phyloP scores from a whole-genome alignment of 2,329 filamentous ascomycete genomes.

The Zasmidium cellare region DNA sequence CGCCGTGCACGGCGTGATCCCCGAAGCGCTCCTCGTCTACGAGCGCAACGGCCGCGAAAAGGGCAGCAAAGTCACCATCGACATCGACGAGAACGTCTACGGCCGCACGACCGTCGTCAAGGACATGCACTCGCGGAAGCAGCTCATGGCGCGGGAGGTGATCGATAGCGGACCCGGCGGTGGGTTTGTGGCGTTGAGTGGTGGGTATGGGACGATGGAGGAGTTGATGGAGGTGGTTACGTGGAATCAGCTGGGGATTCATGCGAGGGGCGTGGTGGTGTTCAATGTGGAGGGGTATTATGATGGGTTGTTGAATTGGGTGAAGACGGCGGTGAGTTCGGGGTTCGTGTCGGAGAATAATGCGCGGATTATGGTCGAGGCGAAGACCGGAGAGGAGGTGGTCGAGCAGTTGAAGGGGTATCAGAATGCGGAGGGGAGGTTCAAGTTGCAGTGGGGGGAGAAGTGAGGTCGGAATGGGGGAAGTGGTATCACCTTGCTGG shows the following conservation, averaged over 20 bases:
- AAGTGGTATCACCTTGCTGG: background rate
- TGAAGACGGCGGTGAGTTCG: slow-evolving; percentile 69
- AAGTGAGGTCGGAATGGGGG: slow-evolving; percentile 45
- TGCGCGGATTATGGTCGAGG: slow-evolving; percentile 75
- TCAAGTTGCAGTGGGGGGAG: slow-evolving; percentile 78
- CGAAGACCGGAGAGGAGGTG: slow-evolving; percentile 69
- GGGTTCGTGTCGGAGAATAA: slow-evolving; percentile 76
- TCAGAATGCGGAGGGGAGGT: slow-evolving; percentile 70
- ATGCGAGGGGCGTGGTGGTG: slow-evolving; percentile 74
- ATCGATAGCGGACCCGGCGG: slow-evolving; percentile 76
- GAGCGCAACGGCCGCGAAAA: slow-evolving; percentile 17
- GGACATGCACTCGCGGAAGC: slow-evolving; percentile 96
- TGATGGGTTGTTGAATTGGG: slow-evolving; percentile 82
- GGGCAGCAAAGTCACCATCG: slow-evolving; percentile 35
- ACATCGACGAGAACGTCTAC: slow-evolving; percentile 67
- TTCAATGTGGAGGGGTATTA: slow-evolving; percentile 91
- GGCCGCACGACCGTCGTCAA: slow-evolving; percentile 84
- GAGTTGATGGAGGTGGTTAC: slow-evolving; percentile 89
- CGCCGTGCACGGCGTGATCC: slow-evolving; percentile 91
- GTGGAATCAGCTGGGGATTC: slow-evolving; percentile 95
- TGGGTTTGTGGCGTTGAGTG: slow-evolving; percentile 85
- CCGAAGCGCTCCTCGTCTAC: slow-evolving; percentile 68
- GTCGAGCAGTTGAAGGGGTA: slow-evolving; percentile 71
- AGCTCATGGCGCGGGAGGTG: slow-evolving; percentile 88
- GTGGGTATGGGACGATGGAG: slow-evolving; percentile 93